phyloP scores from a whole-genome alignment of 139 green algal genomes.

The Closterium sp. region DNA sequence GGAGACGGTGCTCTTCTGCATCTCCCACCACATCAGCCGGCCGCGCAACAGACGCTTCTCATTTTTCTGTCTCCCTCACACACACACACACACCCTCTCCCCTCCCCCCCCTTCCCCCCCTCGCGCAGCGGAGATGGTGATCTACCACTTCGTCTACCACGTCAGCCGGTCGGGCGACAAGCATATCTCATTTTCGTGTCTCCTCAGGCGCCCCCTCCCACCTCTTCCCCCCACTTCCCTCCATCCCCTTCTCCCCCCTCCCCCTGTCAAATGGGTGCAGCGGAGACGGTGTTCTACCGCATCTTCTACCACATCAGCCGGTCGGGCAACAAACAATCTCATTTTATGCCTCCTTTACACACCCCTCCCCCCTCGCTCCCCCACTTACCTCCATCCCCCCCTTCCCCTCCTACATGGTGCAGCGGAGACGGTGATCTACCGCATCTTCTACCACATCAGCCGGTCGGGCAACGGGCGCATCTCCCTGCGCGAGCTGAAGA shows the following conservation, averaged over 20 bases:
- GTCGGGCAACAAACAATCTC: neutral
- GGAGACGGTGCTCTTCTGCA: no score
- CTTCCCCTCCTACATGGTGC: neutral
- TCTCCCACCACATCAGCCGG: no score
- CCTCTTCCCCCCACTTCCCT: neutral
- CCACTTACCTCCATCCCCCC: no score
- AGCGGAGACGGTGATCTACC: constrained; percentile 92
- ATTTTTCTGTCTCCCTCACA: neutral
- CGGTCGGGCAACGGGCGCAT: constrained; percentile 72
- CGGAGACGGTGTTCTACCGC: constrained; percentile 91
- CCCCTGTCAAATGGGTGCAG: neutral
- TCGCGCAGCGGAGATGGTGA: neutral
- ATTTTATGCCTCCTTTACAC: neutral
- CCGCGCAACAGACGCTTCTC: no score
- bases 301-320: neutral
- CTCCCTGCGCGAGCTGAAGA: constrained; percentile 76
- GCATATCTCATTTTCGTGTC: neutral
- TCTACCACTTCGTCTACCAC: neutral
- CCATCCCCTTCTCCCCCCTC: neutral
- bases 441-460: constrained; percentile 95
- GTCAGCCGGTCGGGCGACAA: constrained; percentile 71
- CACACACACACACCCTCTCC: no score
- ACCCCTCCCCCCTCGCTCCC: no score
- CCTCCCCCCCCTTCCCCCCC: neutral
- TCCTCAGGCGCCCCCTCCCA: neutral